These are phyloP conservation scores for Filobasidium wieringae DNA, from an alignment of 768 basidiomycete genomes.

Conservation along the genomic window DNA sequence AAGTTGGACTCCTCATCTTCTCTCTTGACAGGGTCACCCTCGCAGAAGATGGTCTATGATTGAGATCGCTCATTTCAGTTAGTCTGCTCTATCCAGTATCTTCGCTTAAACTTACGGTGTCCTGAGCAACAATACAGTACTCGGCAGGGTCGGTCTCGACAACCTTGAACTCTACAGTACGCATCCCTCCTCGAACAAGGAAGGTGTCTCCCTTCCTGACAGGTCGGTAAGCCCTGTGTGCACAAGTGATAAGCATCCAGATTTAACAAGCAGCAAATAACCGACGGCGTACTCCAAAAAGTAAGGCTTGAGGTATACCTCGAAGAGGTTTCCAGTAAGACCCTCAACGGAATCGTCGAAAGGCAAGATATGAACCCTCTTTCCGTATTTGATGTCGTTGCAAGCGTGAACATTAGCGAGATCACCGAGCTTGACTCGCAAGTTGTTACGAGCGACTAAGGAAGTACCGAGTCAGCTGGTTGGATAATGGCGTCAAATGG, in stretches of 20 bases:
- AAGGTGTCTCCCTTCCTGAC: slow-evolving; percentile 97
- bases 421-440: slow-evolving; percentile 94
- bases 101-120: slow-evolving; percentile 75
- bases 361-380: slow-evolving; percentile 88
- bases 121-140: slow-evolving; percentile 97
- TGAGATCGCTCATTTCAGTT: neutral
- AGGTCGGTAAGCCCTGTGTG: slow-evolving; percentile 64
- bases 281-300: slow-evolving; percentile 58
- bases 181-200: slow-evolving; percentile 96
- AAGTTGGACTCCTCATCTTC: slow-evolving; percentile 97
- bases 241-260: neutral
- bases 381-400: slow-evolving; percentile 97
- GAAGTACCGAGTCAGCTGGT: too few species aligned
- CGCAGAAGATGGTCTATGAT: slow-evolving; percentile 43
- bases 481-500: too few species aligned
- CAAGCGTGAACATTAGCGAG: slow-evolving; percentile 92
- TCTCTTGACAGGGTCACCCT: slow-evolving; percentile 97
- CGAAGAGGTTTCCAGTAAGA: slow-evolving; percentile 94
- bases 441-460: slow-evolving; percentile 89
- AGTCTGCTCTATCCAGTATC: neutral
- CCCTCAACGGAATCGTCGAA: slow-evolving; percentile 99
- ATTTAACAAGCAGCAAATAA: slow-evolving; percentile 13
- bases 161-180: slow-evolving; percentile 98
- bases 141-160: slow-evolving; percentile 96
- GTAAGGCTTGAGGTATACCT: slow-evolving; percentile 95